Base-by-base conservation (phyloP, 306 rosid species). In the Sicyos baderoa region DNA sequence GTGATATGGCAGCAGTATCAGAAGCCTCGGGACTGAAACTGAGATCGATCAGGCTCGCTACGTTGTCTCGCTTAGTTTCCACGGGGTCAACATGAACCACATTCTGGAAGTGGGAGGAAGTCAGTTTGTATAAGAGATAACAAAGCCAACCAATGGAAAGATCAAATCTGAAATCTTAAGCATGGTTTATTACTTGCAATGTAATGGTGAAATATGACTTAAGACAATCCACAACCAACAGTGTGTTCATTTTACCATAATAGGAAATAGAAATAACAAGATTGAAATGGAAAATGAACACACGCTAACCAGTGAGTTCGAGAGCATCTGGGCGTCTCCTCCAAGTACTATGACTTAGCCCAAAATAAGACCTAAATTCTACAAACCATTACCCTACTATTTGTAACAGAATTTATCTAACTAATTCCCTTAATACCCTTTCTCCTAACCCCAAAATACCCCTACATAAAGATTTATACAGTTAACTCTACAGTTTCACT, bases 31-130 rank as follows among this genome's bases (percentile, higher is more conserved):
- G 71, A 70, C 82, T 80, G 10, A 66, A 6, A 59, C 61, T 75
- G 65, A 74, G 72, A 72, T 84, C 83, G 81, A 62, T 82, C 74
- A 76, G 68, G 76, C 79, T 84, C 78, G 52, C 80, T 23, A 76
- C 55, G 17, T 40, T 71, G 47, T 22, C 54, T 12, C 0, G 56
- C 71, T 60, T 73, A 71, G 50, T 72, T 72, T 80, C 80, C 40
- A 71, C 61, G 51, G 70, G 77, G 25, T 78, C 82, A 53, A 67
- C 68, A 45, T 60, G 67, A 68, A 68, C 48, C 17, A 76, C 76
- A 64, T 59, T 80, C 63, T 55, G 73, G 15, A 59, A 76, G 74
- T 58, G 59, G 37, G 74, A 42, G 42, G 72, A 67, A 67, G 56
- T 48, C 19, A 45, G 49, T 64, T 64, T 40, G 18, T 65, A 21